Evolutionary conservation across 306 rosid genomes (phyloP), one percentile per base, ranked within the genome.

Genomic region (Dalbergia cochinchinensis): DNA sequence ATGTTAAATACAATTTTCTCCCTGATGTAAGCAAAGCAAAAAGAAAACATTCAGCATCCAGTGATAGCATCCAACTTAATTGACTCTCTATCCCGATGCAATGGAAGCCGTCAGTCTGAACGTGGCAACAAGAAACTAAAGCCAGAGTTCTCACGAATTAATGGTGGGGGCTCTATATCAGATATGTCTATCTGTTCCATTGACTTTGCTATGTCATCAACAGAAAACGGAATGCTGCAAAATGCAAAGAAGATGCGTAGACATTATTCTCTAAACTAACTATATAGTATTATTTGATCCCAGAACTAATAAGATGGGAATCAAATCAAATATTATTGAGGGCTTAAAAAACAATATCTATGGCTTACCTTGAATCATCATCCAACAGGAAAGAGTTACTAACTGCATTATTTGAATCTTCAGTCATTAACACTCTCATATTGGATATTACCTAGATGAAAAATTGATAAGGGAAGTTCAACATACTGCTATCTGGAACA

Each of bases 361-460:
- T 33, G 42, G 61, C 85, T 54, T 77, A 81, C 91, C 91, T 88
- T 73, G 91, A 88, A 82, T 86, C 91, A 76, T 88, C 91, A 79
- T 88, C 91, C 84, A 88, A 58, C 78, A 88, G 83, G 86, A 88
- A 88, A 67, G 91, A 88, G 86, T 79, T 88, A 84, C 89, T 88
- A 55, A 86, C 91, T 76, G 91, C 91, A 63, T 81, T 86, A 62
- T 88, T 86, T 72, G 92, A 86, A 82, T 88, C 92, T 84, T 88
- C 92, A 51, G 92, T 84, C 92, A 88, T 88, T 83, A 86, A 58
- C 80, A 84, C 92, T 74, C 89, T 85, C 92, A 88, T 88, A 69
- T 77, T 88, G 62, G 89, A 82, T 78, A 88, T 88, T 44, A 88
- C 91, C 91, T 88, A 50, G 64, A 83, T 11, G 78, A 71, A 76